A percentile compares a stretch with the other conserved stretches of the same genome.
Evolutionary conservation across 345 rosid genomes (phyloP).

Genomic region (Moringa oleifera): DNA sequence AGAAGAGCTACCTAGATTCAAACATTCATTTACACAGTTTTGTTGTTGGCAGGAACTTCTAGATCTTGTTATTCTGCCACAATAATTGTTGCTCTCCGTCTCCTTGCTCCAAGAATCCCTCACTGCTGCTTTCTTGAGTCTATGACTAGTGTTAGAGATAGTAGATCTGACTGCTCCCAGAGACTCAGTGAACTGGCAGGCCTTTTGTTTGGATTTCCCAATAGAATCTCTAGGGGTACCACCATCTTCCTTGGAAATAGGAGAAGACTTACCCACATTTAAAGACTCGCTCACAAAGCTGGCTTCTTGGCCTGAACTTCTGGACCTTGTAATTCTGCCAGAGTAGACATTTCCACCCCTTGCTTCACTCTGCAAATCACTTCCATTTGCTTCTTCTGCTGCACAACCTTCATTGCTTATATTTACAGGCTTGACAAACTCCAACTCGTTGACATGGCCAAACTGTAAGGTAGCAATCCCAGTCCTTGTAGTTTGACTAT

Average conservation of each 20-base stretch:
- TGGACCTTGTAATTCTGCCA: constrained; percentile 31
- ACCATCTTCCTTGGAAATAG: constrained; percentile 12
- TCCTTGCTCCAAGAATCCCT: constrained; percentile 19
- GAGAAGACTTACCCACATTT: constrained; percentile 20
- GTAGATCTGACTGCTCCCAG: constrained; percentile 7
- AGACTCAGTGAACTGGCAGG: constrained; percentile 6
- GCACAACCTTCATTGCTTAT: constrained; percentile 22
- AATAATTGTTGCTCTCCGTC: constrained; percentile 16
- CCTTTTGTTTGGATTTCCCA: constrained; percentile 8
- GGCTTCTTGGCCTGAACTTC: constrained; percentile 20
- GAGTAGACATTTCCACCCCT: constrained; percentile 19
- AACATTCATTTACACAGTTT: constrained; percentile 17
- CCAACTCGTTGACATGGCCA: constrained; percentile 27
- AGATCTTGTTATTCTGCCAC: constrained; percentile 23
- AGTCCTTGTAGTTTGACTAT: constrained; percentile 18
- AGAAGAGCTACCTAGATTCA: constrained; percentile 12
- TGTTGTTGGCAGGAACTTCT: constrained; percentile 25
- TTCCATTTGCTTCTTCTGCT: constrained; percentile 23
- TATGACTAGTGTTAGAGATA: constrained; percentile 11
- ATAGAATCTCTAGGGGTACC: constrained; percentile 4
- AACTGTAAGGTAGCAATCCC: constrained; percentile 36
- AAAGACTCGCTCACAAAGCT: constrained; percentile 22
- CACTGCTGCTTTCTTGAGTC: constrained; percentile 9
- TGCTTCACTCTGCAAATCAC: constrained; percentile 23
- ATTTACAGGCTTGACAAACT: constrained; percentile 25